Evolutionary conservation across 2,329 filamentous ascomycete genomes (phyloP).

Genomic region (Trichoderma guizhouense): DNA sequence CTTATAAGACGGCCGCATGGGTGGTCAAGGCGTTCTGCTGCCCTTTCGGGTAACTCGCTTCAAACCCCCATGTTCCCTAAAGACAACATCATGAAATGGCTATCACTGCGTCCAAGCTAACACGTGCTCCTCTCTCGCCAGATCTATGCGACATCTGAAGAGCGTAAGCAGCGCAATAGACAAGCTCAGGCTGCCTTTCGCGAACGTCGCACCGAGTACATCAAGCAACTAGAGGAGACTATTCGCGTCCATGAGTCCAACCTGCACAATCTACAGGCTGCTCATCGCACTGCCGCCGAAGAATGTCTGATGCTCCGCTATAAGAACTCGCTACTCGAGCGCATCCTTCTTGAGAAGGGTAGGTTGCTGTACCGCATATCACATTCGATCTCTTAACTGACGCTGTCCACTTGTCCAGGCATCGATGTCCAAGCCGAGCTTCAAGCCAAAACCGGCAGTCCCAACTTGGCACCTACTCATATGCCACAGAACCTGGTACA

Average conservation of each 20-base stretch:
- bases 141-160: slow-evolving; percentile 99
- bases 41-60: slow-evolving; percentile 4
- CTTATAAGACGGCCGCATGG: background rate
- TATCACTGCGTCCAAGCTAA: slow-evolving; percentile 18
- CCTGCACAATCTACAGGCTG: slow-evolving; percentile 86
- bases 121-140: slow-evolving; percentile 34
- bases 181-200: slow-evolving; percentile 97
- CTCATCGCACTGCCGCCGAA: slow-evolving; percentile 89
- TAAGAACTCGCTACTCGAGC: slow-evolving; percentile 94
- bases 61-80: background rate
- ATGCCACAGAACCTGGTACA: slow-evolving; percentile 67
- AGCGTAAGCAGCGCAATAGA: slow-evolving; percentile 94
- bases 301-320: slow-evolving; percentile 98
- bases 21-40: background rate
- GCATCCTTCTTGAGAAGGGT: slow-evolving; percentile 96
- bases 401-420: slow-evolving; percentile 47
- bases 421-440: slow-evolving; percentile 97
- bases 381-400: background rate
- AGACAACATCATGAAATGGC: background rate
- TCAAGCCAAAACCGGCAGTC: slow-evolving; percentile 85
- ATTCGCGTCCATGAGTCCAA: slow-evolving; percentile 97
- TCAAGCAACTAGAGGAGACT: slow-evolving; percentile 96
- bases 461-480: slow-evolving; percentile 68
- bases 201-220: slow-evolving; percentile 96
- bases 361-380: slow-evolving; percentile 18